Percentiles rank a stretch among this genome's conserved stretches.
These are phyloP conservation scores for Phallus indusiatus DNA, from an alignment of 768 basidiomycete genomes.

Conservation along the genomic window DNA sequence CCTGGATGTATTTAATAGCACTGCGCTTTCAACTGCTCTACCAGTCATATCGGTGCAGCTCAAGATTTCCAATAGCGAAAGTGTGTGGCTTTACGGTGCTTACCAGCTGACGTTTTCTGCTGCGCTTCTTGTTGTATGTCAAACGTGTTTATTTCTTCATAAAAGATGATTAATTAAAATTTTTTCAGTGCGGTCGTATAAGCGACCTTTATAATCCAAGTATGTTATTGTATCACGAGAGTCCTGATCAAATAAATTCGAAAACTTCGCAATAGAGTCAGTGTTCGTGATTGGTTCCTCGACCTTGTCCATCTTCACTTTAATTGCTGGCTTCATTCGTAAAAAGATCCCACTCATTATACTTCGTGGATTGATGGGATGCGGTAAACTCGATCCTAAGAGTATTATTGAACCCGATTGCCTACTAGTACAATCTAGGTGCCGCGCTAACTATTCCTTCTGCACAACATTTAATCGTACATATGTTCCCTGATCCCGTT, in stretches of 20 bases:
- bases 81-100: slow-evolving; percentile 33
- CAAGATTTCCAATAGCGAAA: slow-evolving; percentile 16
- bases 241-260: too few species aligned
- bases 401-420: not conserved
- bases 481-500: slow-evolving; percentile 36
- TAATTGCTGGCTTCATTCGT: slow-evolving; percentile 23
- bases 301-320: slow-evolving; percentile 18
- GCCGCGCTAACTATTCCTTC: slow-evolving; percentile 43
- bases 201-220: slow-evolving; percentile 34
- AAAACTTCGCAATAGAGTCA: too few species aligned
- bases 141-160: not conserved
- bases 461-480: slow-evolving; percentile 37
- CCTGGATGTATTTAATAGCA: slow-evolving; percentile 34
- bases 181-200: slow-evolving; percentile 28
- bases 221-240: too few species aligned
- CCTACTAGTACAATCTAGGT: slow-evolving; percentile 21
- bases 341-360: slow-evolving; percentile 24
- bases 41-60: slow-evolving; percentile 24
- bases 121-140: slow-evolving; percentile 26
- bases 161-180: not conserved
- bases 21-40: slow-evolving; percentile 31
- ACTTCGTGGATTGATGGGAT: slow-evolving; percentile 22
- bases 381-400: not conserved
- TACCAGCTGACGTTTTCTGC: slow-evolving; percentile 35
- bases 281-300: slow-evolving; percentile 20